Base-by-base conservation (phyloP, 1,284 basidiomycete genomes). In the Malassezia slooffiae region DNA sequence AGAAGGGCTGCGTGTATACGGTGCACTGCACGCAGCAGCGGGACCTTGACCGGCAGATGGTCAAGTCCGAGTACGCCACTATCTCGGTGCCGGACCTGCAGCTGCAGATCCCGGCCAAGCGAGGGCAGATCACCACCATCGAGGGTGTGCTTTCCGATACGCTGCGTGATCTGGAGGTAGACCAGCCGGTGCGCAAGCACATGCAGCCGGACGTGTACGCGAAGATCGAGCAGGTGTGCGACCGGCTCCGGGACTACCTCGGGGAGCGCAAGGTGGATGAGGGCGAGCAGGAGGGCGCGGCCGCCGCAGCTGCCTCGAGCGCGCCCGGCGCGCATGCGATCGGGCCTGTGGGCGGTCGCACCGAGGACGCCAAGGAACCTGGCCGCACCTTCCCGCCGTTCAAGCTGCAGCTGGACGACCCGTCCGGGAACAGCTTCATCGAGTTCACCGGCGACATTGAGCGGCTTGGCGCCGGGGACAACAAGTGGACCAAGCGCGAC, bases 111-210 rank as follows among this genome's bases (percentile, higher is more conserved):
- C 91, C 91, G 0, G 58, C 67, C 9, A 77, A 78, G 15, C 79
- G 85, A 27, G 91, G 91, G 2, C 89, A 95, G 67, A 78, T 97
- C 10, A 96, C 91, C 12, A 99, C 89, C 4, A 77, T 97, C 42
- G 93, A 99, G 71, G 91, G 91, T 33, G 77, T 97, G 55, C 72
- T 99, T 31, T 78, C 82, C 17, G 84, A 93, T 58, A 81, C 89
- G 24, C 74, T 85, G 22, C 74, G 82, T 1, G 93, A 97, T 74
- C 77, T 97, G 28, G 75, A 76, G 54, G 73, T 79, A 43, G 84
- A 88, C 56, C 93, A 97, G 68, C 85, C 88, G 0, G 71, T 96
- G 12, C 79, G 93, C 34, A 79, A 81, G 44, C 79, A 89, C 54
- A 81, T 89, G 69, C 81, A 88, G 57, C 82, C 83, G 32, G 78